Percentiles rank a stretch among this genome's conserved stretches.
These are phyloP conservation scores for Glaciozyma antarctica DNA, from an alignment of 768 basidiomycete species.

Conservation along the genomic window DNA sequence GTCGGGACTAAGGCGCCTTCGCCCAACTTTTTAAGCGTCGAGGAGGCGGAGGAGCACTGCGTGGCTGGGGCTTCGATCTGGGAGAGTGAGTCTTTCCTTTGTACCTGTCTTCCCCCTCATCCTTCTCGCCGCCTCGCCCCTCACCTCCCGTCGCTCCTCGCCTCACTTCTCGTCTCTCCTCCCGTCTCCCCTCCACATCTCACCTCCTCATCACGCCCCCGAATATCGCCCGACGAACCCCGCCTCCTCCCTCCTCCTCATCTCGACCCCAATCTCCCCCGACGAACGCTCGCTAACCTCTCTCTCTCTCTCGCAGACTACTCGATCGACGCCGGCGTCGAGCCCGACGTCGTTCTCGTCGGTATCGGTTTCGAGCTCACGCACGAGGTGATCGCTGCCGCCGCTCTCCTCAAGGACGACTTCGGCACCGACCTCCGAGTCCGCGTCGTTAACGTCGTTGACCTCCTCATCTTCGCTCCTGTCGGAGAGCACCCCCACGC, in stretches of 20 bases:
- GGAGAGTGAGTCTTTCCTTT: conserved; percentile 53
- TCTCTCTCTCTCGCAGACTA: conserved; percentile 6
- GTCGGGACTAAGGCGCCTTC: conserved; percentile 61
- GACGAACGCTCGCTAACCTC: not conserved
- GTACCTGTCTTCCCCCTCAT: conserved; percentile 42
- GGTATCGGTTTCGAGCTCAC: conserved; percentile 58
- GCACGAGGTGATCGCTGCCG: conserved; percentile 79
- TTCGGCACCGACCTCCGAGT: conserved; percentile 61
- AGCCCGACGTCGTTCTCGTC: conserved; percentile 50
- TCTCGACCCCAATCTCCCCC: too few relatives aligned
- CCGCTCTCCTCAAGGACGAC: conserved; percentile 61
- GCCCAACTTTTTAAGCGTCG: conserved; percentile 64
- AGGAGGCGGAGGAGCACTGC: conserved; percentile 76
- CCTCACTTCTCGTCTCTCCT: too few relatives aligned
- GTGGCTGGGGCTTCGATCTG: conserved; percentile 78
- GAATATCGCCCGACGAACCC: too few relatives aligned
- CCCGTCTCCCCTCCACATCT: too few relatives aligned
- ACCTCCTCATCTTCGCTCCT: conserved; percentile 69
- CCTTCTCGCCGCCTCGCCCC: conserved; percentile 40
- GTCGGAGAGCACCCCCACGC: conserved; percentile 68
- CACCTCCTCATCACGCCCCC: too few relatives aligned
- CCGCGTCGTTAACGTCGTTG: conserved; percentile 79
- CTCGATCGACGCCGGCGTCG: conserved; percentile 36
- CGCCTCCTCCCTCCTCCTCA: not conserved
- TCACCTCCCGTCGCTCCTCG: too few relatives aligned